Conservation (phyloP, 2,329 filamentous ascomycete genomes). For the Ustilaginoidea virens region DNA sequence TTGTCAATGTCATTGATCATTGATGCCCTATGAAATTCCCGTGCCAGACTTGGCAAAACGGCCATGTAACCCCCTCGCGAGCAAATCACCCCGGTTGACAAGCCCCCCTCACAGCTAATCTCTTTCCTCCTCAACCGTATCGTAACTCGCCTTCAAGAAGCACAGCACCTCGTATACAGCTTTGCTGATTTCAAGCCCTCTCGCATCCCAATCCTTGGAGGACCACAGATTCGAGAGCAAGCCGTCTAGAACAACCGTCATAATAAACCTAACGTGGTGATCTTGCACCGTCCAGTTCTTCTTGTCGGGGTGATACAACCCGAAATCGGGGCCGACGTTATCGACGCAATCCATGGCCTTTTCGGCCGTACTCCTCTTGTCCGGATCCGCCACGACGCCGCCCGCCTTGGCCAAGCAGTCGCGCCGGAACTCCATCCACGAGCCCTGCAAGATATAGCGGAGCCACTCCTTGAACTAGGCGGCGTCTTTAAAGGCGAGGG, state of each 20-base stretch:
- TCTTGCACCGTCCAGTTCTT: constrained; percentile 19
- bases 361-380: constrained; percentile 17
- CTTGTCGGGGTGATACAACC: constrained; percentile 22
- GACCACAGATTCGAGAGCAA: constrained; percentile 18
- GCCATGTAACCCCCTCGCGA: too few relatives aligned
- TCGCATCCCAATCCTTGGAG: constrained; percentile 13
- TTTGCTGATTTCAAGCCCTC: constrained; percentile 15
- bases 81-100: too few relatives aligned
- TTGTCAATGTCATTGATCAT: too few relatives aligned
- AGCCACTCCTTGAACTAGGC: constrained; percentile 21
- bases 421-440: constrained; percentile 21
- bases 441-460: constrained; percentile 14
- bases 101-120: too few relatives aligned
- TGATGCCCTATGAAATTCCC: too few relatives aligned
- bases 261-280: constrained; percentile 23
- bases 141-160: constrained; percentile 14
- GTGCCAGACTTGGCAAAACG: too few relatives aligned
- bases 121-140: constrained; percentile 8
- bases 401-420: constrained; percentile 13
- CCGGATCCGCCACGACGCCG: constrained; percentile 13
- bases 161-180: constrained; percentile 22
- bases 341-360: constrained; percentile 15
- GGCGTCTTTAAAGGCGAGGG: constrained; percentile 20
- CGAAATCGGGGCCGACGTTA: constrained; percentile 15
- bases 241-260: constrained; percentile 19